Evolutionary conservation across 2,329 filamentous ascomycete genomes (phyloP), one percentile per base, ranked within the genome.

Genomic region (Cladophialophora bantiana): DNA sequence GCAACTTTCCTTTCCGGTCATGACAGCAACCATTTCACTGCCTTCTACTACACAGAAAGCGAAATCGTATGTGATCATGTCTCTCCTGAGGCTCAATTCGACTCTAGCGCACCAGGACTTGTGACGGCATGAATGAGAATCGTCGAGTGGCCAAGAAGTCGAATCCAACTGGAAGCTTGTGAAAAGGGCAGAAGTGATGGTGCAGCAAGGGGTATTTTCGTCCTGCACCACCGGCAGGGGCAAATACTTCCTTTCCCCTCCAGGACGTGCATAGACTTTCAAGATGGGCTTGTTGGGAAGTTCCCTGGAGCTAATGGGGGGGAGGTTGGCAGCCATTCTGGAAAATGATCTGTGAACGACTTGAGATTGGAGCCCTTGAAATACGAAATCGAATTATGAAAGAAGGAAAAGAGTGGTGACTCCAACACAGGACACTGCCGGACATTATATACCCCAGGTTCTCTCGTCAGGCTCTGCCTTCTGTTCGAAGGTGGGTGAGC

Each of bases 1-100:
- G 53, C 59, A 62, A 31, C n/a, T 4, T 42, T 62, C 59, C 34
- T 9, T 48, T 20, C 59, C 59, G 32, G 59, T 62, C 59, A 62
- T 62, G 45, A 62, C 59, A 3, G 48, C 59, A 2, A 20, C 12
- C n/a, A 26, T 31, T 12, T 55, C 59, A 31, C 35, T 38, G 12
- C n/a, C 50, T 15, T 55, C n/a, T n/a, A 62, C n/a, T 3, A 62
- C 59, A 40, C 59, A 62, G 15, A 62, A 62, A 1, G 15, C 20
- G 12, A 62, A 3, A 7, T 1, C 1, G 13, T 50, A 50, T 26
- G 45, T 50, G 45, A 50, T 50, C 18, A 1, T 10, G 20, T 26
- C 45, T 20, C 45, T 3, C 18, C 3, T 26, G 45, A 50, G 18
- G 6, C 3, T 10, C 45, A 50, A 10, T 26, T 26, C 45, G 2